These are phyloP conservation scores for Chrysoporthe deuterocubensis DNA, from an alignment of 2,329 filamentous ascomycete genomes.

Conservation along the genomic window DNA sequence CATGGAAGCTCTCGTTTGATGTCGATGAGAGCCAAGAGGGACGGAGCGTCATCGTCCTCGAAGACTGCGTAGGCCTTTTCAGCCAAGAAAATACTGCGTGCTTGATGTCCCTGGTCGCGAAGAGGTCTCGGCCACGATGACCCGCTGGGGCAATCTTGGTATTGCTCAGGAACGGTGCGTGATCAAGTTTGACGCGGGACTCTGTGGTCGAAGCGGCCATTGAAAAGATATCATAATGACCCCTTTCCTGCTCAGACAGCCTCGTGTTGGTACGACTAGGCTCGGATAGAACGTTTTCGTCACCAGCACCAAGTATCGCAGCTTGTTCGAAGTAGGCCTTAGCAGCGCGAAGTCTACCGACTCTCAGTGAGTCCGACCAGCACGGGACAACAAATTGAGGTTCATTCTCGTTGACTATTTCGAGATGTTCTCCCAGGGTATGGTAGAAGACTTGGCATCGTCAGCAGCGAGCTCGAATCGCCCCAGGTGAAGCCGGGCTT, in stretches of 20 bases:
- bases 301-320: neutral
- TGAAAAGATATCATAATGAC: constrained; percentile 37
- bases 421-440: neutral
- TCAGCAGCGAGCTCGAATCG: constrained; percentile 9
- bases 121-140: constrained; percentile 46
- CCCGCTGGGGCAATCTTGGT: constrained; percentile 39
- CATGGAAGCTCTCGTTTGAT: neutral
- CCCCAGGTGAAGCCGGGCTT: constrained; percentile 1
- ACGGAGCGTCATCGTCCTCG: neutral
- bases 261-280: neutral
- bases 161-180: constrained; percentile 40
- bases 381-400: neutral
- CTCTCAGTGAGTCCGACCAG: constrained; percentile 7
- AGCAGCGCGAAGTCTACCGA: neutral
- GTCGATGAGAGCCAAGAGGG: neutral
- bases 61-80: constrained; percentile 42
- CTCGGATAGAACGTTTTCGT: neutral
- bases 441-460: constrained; percentile 5
- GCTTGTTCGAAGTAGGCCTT: neutral
- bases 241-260: constrained; percentile 34
- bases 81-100: constrained; percentile 46
- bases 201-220: constrained; percentile 33
- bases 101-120: constrained; percentile 42
- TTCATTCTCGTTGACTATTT: neutral
- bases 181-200: constrained; percentile 36